Base-by-base conservation (phyloP, 2,329 filamentous ascomycete genomes). In the Cladophialophora chaetospira region DNA sequence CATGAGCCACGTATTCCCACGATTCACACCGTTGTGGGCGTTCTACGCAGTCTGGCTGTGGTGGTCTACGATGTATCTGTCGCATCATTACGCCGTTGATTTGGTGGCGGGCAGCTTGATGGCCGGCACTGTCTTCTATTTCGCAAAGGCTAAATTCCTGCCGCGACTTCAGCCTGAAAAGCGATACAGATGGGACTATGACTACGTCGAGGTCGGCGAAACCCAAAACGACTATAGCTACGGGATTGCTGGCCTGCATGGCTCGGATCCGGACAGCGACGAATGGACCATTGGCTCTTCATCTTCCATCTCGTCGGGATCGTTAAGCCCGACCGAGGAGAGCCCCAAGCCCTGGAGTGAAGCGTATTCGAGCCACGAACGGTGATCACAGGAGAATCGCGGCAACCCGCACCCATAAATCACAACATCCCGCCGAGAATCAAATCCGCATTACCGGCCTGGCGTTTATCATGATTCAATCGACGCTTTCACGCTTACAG, bases 31-130 rank as follows among this genome's bases (percentile, higher is more conserved):
- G 10, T 75, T 94, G 51, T 96, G 95, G 74, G 82, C 92, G 62
- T 80, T 83, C 63, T 97, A 97, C 73, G 88, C 88, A 42, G 82
- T 88, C 70, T 97, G 93, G 93, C 86, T 97, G 68, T 97, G 91
- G 89, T 97, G 93, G 91, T 89, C 92, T 10, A 97, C 93, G 65
- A 96, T 97, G 91, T 97, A 97, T 71, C 83, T 97, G 50, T 95
- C 90, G 68, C 93, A 97, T 75, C 93, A 97, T 77, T 97, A 97
- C 71, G 93, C 92, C 28, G 88, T 97, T 36, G 93, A 97, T 72
- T 80, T 97, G 48, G 90, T 97, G 23, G 90, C 84, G 31, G 93
- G 93, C 65, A 91, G 88, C 70, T 79, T 96, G 48, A 74, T 91
- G 58, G 88, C 91, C 21, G 87, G 87, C 10, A 78, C 88, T 48